Conservation (phyloP, 331 rosid species). For the Pyracantha coccinea region DNA sequence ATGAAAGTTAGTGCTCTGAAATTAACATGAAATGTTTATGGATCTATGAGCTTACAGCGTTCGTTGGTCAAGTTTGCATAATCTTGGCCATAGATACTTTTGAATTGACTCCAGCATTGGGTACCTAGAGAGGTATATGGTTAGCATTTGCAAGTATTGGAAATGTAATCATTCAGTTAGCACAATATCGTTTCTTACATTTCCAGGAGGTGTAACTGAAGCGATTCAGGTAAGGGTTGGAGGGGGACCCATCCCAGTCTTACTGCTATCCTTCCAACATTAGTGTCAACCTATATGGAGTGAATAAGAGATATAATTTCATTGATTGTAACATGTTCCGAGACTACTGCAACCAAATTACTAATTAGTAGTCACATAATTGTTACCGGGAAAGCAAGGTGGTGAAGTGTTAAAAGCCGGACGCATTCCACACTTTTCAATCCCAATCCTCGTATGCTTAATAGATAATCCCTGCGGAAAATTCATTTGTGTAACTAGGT, state of each 20-base stretch:
- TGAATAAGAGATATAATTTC: slow-evolving; percentile 6
- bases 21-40: slow-evolving; percentile 7
- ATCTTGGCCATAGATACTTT: slow-evolving; percentile 96
- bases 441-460: slow-evolving; percentile 84
- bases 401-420: slow-evolving; percentile 84
- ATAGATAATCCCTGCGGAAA: slow-evolving; percentile 67
- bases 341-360: slow-evolving; percentile 1
- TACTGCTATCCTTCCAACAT: slow-evolving; percentile 98
- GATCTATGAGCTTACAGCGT: slow-evolving; percentile 56
- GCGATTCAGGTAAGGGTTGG: slow-evolving; percentile 87
- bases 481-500: slow-evolving; percentile 3
- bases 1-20: background rate
- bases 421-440: slow-evolving; percentile 96
- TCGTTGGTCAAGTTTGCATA: slow-evolving; percentile 92
- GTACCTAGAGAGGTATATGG: slow-evolving; percentile 43
- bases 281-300: slow-evolving; percentile 78
- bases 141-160: slow-evolving; percentile 21
- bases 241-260: slow-evolving; percentile 99
- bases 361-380: slow-evolving; percentile 6
- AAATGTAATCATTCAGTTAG: background rate
- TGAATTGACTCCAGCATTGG: slow-evolving; percentile 88
- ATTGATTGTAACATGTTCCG: slow-evolving; percentile 10
- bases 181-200: slow-evolving; percentile 39
- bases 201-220: slow-evolving; percentile 87
- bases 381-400: slow-evolving; percentile 95